phyloP scores from a whole-genome alignment of 768 basidiomycete species.

The Tylopilus felleus region DNA sequence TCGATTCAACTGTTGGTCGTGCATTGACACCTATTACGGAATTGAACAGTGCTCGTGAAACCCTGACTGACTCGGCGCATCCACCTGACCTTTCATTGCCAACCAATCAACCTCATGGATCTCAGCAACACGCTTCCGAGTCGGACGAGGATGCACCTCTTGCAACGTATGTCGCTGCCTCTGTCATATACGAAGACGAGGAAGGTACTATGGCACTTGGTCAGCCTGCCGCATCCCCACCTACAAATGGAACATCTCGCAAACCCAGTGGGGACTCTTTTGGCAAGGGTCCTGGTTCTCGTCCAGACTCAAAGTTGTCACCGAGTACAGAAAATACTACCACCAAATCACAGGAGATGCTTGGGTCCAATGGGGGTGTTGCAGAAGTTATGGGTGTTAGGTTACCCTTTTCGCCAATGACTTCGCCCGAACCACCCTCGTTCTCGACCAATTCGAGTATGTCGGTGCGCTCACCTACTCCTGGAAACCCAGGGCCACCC shows the following conservation, averaged over 20 bases:
- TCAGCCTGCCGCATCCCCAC: constrained; percentile 21
- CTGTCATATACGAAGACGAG: constrained; percentile 20
- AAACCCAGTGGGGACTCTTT: constrained; percentile 38
- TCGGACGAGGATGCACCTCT: constrained; percentile 29
- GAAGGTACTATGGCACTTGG: constrained; percentile 16
- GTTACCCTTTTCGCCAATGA: constrained; percentile 30
- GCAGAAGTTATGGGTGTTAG: constrained; percentile 30
- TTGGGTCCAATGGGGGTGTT: constrained; percentile 8
- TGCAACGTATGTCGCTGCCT: constrained; percentile 12
- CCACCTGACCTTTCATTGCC: constrained; percentile 15
- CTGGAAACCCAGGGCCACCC: constrained; percentile 12
- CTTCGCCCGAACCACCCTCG: constrained; percentile 31
- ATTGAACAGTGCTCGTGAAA: constrained; percentile 33
- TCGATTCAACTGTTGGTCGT: constrained; percentile 27
- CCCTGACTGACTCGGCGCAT: constrained; percentile 18
- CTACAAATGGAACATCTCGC: constrained; percentile 22
- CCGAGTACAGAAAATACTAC: constrained; percentile 22
- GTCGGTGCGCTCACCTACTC: constrained; percentile 18
- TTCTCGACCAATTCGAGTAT: constrained; percentile 31
- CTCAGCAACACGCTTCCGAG: constrained; percentile 13
- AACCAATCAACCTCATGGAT: constrained; percentile 15
- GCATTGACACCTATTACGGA: constrained; percentile 70
- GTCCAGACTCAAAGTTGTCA: constrained; percentile 40
- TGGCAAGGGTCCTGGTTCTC: constrained; percentile 27
- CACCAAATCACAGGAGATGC: constrained; percentile 21